Conservation (phyloP, 192 early-diverging fungal genomes). For the Backusella australiensis region DNA sequence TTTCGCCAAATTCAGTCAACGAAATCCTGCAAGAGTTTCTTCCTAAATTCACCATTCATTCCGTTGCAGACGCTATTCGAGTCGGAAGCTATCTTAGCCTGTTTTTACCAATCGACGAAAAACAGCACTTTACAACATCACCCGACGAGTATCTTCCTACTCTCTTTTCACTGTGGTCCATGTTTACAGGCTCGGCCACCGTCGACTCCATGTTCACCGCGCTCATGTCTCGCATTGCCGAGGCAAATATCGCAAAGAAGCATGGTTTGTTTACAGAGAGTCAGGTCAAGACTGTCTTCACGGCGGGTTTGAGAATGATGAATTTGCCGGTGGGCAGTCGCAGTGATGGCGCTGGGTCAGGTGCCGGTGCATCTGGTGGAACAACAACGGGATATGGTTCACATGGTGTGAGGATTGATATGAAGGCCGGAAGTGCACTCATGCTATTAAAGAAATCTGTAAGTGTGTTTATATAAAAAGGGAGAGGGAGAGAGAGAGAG, state of each 20-base stretch:
- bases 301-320: conserved; percentile 45
- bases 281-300: conserved; percentile 61
- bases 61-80: conserved; percentile 53
- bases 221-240: conserved; percentile 68
- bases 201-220: conserved; percentile 73
- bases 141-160: conserved; percentile 75
- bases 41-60: conserved; percentile 71
- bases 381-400: conserved; percentile 37
- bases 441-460: conserved; percentile 36
- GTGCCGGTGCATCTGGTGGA: conserved; percentile 47
- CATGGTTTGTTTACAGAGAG: conserved; percentile 55
- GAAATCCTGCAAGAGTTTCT: conserved; percentile 82
- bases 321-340: conserved; percentile 54
- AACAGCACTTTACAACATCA: conserved; percentile 23
- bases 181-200: conserved; percentile 52
- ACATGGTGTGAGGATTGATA: conserved; percentile 38
- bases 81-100: conserved; percentile 59
- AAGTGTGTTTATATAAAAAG: background rate
- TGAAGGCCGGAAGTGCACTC: conserved; percentile 35
- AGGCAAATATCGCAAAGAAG: conserved; percentile 41
- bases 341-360: conserved; percentile 39
- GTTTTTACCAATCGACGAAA: conserved; percentile 62
- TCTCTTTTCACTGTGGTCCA: conserved; percentile 81
- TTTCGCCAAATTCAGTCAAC: conserved; percentile 56
- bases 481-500: no score